phyloP scores from a whole-genome alignment of 2,329 filamentous ascomycete species.

The Sporothrix brunneoviolacea region DNA sequence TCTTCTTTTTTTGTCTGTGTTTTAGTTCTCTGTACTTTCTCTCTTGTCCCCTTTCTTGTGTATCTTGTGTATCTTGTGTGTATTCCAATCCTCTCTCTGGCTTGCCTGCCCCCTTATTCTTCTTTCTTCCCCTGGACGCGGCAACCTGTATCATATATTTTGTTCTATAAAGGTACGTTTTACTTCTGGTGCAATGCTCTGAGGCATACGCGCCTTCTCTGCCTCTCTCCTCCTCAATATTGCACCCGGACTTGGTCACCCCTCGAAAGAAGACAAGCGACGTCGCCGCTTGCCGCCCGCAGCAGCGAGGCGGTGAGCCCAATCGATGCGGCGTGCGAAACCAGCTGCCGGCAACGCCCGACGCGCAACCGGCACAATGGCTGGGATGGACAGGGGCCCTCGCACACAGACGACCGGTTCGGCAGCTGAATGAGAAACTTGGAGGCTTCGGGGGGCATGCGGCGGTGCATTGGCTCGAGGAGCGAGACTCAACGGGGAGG shows the following conservation, averaged over 20 bases:
- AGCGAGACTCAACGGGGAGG: no score
- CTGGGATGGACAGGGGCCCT: no score
- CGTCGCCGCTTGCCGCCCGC: not conserved
- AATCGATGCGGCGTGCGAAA: not conserved
- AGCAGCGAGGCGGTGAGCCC: slow-evolving; percentile 5
- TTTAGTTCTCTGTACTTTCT: slow-evolving; percentile 1
- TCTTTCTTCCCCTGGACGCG: not conserved
- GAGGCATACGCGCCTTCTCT: not conserved
- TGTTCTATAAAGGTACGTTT: slow-evolving; percentile 19
- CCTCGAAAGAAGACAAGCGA: not conserved
- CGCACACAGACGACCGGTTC: no score
- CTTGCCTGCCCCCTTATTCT: not conserved
- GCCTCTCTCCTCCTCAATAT: not conserved
- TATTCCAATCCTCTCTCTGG: not conserved
- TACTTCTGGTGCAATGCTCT: not conserved
- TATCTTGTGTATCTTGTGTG: not conserved
- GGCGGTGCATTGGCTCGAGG: not conserved
- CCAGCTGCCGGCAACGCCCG: not conserved
- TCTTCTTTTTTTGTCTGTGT: not conserved
- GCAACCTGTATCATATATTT: slow-evolving; percentile 20
- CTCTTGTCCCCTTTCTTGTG: not conserved
- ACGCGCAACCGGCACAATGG: not conserved
- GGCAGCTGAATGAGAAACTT: no score
- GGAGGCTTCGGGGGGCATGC: no score
- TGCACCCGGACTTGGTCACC: no score